phyloP scores from a whole-genome alignment of 139 green algal species.

The Tetraselmis striata region DNA sequence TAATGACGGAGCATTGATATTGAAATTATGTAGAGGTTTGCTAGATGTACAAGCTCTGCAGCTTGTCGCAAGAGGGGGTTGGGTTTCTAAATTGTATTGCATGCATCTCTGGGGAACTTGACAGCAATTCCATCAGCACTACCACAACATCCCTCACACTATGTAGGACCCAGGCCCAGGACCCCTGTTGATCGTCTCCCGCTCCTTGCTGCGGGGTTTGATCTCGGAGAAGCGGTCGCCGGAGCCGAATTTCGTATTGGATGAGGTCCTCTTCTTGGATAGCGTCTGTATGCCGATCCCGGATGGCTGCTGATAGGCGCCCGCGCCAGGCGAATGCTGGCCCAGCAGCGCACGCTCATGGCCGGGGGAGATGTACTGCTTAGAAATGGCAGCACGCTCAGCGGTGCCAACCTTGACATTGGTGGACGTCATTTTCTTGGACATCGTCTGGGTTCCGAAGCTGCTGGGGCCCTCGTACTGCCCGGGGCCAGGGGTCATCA shows the following conservation, averaged over 20 bases:
- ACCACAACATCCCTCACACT: too few relatives aligned
- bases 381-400: neutral
- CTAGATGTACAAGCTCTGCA: too few relatives aligned
- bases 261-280: neutral
- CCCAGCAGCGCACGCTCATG: neutral
- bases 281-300: neutral
- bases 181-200: neutral
- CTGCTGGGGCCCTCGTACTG: neutral
- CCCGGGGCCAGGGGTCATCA: neutral
- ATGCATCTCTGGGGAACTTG: too few relatives aligned
- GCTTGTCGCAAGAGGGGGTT: too few relatives aligned
- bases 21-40: too few relatives aligned
- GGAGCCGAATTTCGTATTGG: neutral
- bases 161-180: neutral
- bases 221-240: neutral
- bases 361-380: neutral
- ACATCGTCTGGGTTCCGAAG: neutral
- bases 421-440: neutral
- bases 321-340: neutral
- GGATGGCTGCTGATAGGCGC: neutral
- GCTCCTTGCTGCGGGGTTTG: neutral
- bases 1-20: too few relatives aligned
- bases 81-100: too few relatives aligned
- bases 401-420: neutral
- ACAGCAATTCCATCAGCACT: too few relatives aligned